Conservation (phyloP, 2,329 filamentous ascomycete species). For the Fulvia fulva region DNA sequence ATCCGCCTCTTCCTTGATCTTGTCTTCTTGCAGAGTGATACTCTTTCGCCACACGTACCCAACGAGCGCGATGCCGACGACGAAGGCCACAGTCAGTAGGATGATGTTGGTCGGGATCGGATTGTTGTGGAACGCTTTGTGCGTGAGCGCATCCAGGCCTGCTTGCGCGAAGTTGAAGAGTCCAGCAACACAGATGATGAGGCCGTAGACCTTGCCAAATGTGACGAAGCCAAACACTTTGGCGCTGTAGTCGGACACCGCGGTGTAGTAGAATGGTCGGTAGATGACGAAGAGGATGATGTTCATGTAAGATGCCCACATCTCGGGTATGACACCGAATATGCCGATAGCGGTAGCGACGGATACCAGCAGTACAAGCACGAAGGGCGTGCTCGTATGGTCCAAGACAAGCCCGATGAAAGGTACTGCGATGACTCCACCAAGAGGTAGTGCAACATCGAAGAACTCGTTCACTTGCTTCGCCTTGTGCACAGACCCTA, state of each 20-base stretch:
- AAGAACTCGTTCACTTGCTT: slow-evolving; percentile 76
- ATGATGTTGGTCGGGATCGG: slow-evolving; percentile 74
- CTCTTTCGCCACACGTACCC: slow-evolving; percentile 59
- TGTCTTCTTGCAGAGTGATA: slow-evolving; percentile 39
- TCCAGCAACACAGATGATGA: slow-evolving; percentile 82
- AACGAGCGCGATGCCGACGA: slow-evolving; percentile 64
- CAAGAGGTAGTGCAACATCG: slow-evolving; percentile 77
- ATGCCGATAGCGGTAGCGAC: slow-evolving; percentile 71
- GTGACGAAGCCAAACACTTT: slow-evolving; percentile 92
- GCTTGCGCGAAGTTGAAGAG: slow-evolving; percentile 81
- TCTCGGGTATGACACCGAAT: slow-evolving; percentile 67
- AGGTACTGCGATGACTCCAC: slow-evolving; percentile 78
- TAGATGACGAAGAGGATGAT: slow-evolving; percentile 78
- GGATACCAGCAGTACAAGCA: slow-evolving; percentile 66
- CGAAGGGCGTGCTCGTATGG: slow-evolving; percentile 66
- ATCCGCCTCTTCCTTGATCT: slow-evolving; percentile 44
- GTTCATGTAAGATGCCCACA: slow-evolving; percentile 71
- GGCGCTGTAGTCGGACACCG: slow-evolving; percentile 80
- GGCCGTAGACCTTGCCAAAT: slow-evolving; percentile 89
- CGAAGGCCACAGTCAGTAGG: slow-evolving; percentile 58
- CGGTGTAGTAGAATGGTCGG: slow-evolving; percentile 85
- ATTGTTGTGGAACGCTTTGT: slow-evolving; percentile 65
- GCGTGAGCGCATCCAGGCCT: slow-evolving; percentile 73
- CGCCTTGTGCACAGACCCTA: slow-evolving; percentile 59
- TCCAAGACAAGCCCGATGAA: slow-evolving; percentile 82